A percentile compares a stretch with the other conserved stretches of the same genome.
Conservation (phyloP, 2,329 filamentous ascomycete genomes). For the Cladophialophora immunda region DNA sequence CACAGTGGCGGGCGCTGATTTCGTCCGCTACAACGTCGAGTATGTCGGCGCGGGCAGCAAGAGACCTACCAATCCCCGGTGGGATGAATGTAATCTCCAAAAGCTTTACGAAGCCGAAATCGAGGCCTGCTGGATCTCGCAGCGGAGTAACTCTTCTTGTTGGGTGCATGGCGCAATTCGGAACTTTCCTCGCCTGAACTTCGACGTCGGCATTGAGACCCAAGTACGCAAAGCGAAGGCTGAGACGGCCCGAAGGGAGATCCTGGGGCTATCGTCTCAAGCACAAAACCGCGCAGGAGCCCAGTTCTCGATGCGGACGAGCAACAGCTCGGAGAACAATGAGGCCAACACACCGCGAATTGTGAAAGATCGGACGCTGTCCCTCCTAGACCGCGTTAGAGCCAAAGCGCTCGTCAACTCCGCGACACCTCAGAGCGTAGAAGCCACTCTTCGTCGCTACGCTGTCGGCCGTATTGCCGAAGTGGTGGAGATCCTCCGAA, state of each 20-base stretch:
- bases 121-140: conserved; percentile 52
- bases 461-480: conserved; percentile 75
- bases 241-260: conserved; percentile 32
- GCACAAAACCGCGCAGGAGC: conserved; percentile 25
- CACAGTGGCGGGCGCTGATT: conserved; percentile 51
- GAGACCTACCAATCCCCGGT: conserved; percentile 12
- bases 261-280: conserved; percentile 29
- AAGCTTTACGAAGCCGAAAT: conserved; percentile 60
- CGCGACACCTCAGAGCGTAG: conserved; percentile 57
- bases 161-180: conserved; percentile 44
- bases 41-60: conserved; percentile 25
- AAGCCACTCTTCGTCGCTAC: conserved; percentile 67
- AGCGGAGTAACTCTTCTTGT: conserved; percentile 47
- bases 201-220: conserved; percentile 36
- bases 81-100: conserved; percentile 60
- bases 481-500: conserved; percentile 71
- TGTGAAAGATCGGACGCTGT: conserved; percentile 51
- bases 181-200: conserved; percentile 48
- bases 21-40: conserved; percentile 33
- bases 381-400: conserved; percentile 77
- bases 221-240: conserved; percentile 36
- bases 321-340: background rate
- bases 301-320: conserved; percentile 24
- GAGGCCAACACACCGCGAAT: conserved; percentile 31
- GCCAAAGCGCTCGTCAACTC: conserved; percentile 69